Base-by-base conservation (phyloP, 495 filamentous ascomycete species). In the Talaromyces nanjingensis region DNA sequence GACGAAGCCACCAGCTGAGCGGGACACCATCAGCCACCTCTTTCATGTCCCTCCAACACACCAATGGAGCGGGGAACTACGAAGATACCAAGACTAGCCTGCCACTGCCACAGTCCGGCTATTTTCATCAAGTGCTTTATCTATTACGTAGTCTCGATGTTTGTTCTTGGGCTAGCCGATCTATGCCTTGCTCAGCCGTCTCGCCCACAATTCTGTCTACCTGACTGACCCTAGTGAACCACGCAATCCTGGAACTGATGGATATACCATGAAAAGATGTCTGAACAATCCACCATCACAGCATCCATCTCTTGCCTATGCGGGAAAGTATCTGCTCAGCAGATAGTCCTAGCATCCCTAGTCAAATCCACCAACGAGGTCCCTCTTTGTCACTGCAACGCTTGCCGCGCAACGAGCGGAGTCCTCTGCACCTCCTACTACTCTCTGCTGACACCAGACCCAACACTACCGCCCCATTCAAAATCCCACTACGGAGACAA, bases 321-420 rank as follows among this genome's bases (percentile, higher is more conserved):
- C 67, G 76, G 80, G 49, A 65, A 71, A 20, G 71, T 80, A 11
- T 74, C 63, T 37, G 29, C 29, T 12, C 77, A 83, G 65, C 69
- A 72, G 4, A 73, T 87, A 34, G 54, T 69, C 14, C 65, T 83
- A 61, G 71, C 70, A 25, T 54, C 65, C 66, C 29, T 67, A 59
- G 16, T 63, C 66, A 54, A 70, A 69, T 57, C 68, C 70, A 24
- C 68, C 70, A 11, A 29, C 8, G 65, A 72, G 5, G 70, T 77
- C 24, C 71, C 77, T 45, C 67, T 91, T 63, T 92, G 88, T 71
- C 87, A 89, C 68, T 91, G 89, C 76, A 67, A 71, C 65, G 78
- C 71, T 39, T 91, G 87, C 71, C 85, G 87, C 33, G 79, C 81
- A 39, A 71, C 77, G 8, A 82, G 82, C 14, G 89, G 89, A 25